Base-by-base conservation (phyloP, 768 basidiomycete species). In the Roridomyces roridus region DNA sequence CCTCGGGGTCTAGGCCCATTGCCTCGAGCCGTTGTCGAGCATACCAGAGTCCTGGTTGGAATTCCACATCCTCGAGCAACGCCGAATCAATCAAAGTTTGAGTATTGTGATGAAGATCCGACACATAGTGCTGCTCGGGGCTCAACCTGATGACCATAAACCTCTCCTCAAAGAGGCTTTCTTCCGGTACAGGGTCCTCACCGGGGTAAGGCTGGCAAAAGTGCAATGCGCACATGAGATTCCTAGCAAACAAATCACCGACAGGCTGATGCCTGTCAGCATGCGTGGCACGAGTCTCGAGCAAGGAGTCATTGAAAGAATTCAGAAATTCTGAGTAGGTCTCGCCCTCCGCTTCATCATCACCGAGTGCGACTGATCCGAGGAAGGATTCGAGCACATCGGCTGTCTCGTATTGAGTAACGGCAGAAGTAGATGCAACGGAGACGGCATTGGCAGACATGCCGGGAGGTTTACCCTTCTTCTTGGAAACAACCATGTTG, bases 391-490 rank as follows among this genome's bases (percentile, higher is more conserved):
- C 56, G 1, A 51, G 37, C 25, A 57, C 55, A 9, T 51, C 26
- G 1, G 51, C 48, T 12, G 4, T 28, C 34, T 50, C 41, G 21
- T 48, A 24, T 6, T 42, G 51, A 21, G 36, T 23, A 8, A 39
- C 31, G 1, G 9, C 9, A 2, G 36, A 41, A 14, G 21, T 41
- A n/a, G 29, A 10, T 2, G 26, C 0, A 3, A 53, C 25, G 1
- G 40, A 14, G 1, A 25, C 45, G 0, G 37, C 26, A 25, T 52
- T 39, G 4, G 20, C 25, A 1, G n/a, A n/a, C 20, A 59, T 12
- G 0, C 51, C 51, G 25, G 57, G 57, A 0, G 57, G 51, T 15
- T 50, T 59, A 2, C 40, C 46, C 28, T 48, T 43, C 35, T 37
- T 28, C 15, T 54, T 55, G 0, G 51, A 60, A 37, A 46, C 20